Evolutionary conservation across 148 eudicot genomes (phyloP).

Genomic region (Chenopodium berlandieri): DNA sequence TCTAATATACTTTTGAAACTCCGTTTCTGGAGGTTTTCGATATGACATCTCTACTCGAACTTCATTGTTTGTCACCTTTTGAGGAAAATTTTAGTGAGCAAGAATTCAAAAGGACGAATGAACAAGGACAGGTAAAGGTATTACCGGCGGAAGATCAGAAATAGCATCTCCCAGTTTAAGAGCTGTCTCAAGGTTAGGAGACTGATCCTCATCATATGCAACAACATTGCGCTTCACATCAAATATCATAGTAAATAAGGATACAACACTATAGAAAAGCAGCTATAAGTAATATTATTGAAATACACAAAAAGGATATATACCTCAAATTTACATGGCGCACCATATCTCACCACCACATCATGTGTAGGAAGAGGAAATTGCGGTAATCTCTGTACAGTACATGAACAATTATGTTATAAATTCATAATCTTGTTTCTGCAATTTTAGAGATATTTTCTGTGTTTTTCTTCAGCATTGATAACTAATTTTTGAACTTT

Average conservation of each 20-base stretch:
- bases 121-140: constrained; percentile 18
- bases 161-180: constrained; percentile 68
- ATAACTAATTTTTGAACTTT: not conserved
- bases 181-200: constrained; percentile 64
- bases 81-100: constrained; percentile 20
- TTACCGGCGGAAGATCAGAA: constrained; percentile 87
- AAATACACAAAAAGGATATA: constrained; percentile 13
- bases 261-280: constrained; percentile 1
- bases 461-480: not conserved
- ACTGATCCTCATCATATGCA: constrained; percentile 81
- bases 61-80: constrained; percentile 62
- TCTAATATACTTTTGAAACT: constrained; percentile 69
- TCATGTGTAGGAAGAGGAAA: constrained; percentile 98
- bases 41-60: constrained; percentile 62
- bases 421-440: not conserved
- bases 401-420: constrained; percentile 11
- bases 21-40: constrained; percentile 69
- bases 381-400: constrained; percentile 63
- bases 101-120: not conserved
- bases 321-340: constrained; percentile 89
- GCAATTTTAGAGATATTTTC: not conserved
- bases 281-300: not conserved
- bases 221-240: constrained; percentile 71
- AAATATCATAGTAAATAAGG: constrained; percentile 1
- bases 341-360: constrained; percentile 63